These are phyloP conservation scores for Penicillium decumbens DNA, from an alignment of 2,329 filamentous ascomycete species.

Conservation along the genomic window DNA sequence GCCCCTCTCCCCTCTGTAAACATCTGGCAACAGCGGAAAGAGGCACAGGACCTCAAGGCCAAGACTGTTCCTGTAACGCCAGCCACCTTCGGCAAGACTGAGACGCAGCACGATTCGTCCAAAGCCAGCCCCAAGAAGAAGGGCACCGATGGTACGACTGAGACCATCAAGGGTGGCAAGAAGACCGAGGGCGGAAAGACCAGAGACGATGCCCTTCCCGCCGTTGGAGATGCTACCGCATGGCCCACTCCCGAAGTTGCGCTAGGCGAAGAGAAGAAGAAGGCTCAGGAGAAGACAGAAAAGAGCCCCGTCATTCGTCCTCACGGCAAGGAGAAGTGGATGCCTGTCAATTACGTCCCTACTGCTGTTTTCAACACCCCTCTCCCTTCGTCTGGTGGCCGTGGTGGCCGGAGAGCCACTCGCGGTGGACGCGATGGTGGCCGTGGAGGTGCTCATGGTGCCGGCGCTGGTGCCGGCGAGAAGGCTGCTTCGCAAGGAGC, in stretches of 20 bases:
- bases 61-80: slow-evolving; percentile 36
- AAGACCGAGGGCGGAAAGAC: slow-evolving; percentile 41
- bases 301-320: slow-evolving; percentile 55
- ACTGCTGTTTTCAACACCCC: slow-evolving; percentile 83
- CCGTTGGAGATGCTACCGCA: slow-evolving; percentile 68
- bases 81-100: slow-evolving; percentile 26
- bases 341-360: slow-evolving; percentile 74
- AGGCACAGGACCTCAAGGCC: slow-evolving; percentile 55
- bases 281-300: slow-evolving; percentile 59
- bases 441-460: slow-evolving; percentile 42
- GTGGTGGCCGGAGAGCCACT: slow-evolving; percentile 53
- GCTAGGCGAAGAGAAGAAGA: slow-evolving; percentile 71
- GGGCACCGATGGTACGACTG: slow-evolving; percentile 26
- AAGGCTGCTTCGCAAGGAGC: slow-evolving; percentile 30
- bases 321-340: slow-evolving; percentile 77
- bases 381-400: slow-evolving; percentile 48
- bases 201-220: slow-evolving; percentile 49
- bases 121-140: slow-evolving; percentile 43
- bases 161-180: slow-evolving; percentile 34
- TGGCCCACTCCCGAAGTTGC: slow-evolving; percentile 90
- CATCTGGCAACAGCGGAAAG: slow-evolving; percentile 75
- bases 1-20: slow-evolving; percentile 82
- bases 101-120: slow-evolving; percentile 38
- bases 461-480: slow-evolving; percentile 30
- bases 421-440: slow-evolving; percentile 53